Percentiles rank a stretch among this genome's conserved stretches.
Evolutionary conservation across 2,329 filamentous ascomycete species (phyloP).

Genomic region (Aspergillus ibericus): DNA sequence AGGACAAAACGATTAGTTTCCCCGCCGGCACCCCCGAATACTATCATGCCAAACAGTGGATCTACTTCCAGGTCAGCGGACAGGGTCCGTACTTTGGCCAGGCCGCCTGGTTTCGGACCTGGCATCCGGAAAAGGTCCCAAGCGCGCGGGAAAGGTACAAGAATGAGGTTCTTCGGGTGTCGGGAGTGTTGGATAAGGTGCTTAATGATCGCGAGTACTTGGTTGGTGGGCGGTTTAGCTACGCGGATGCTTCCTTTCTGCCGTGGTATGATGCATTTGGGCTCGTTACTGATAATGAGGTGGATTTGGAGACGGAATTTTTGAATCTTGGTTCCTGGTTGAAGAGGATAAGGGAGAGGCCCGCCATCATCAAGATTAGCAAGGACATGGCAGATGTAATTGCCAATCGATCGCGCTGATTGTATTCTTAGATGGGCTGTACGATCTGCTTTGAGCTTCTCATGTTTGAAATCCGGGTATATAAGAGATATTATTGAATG

Average conservation of each 20-base stretch:
- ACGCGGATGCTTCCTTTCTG: conserved; percentile 45
- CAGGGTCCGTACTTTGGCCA: conserved; percentile 55
- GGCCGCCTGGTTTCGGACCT: conserved; percentile 43
- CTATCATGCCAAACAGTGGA: conserved; percentile 46
- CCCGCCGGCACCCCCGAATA: conserved; percentile 32
- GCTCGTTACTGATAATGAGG: conserved; percentile 4
- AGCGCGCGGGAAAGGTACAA: conserved; percentile 48
- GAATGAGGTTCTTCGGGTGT: conserved; percentile 47
- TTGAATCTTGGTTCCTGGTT: conserved; percentile 33
- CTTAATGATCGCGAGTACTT: conserved; percentile 41
- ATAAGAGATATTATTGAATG: neutral
- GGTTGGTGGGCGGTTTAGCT: conserved; percentile 46
- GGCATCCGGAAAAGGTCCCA: conserved; percentile 45
- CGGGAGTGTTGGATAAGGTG: conserved; percentile 45
- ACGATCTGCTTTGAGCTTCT: too few relatives aligned
- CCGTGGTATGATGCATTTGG: conserved; percentile 34
- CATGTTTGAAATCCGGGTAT: too few relatives aligned
- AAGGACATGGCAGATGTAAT: conserved; percentile 17
- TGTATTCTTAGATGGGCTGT: neutral
- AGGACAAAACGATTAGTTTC: conserved; percentile 39
- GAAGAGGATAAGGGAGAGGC: conserved; percentile 26
- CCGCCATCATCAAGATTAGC: conserved; percentile 26
- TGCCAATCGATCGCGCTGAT: neutral
- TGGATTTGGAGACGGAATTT: conserved; percentile 33
- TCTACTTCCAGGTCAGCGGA: conserved; percentile 48